These are phyloP conservation scores for Phlegmacium glaucopus DNA, from an alignment of 768 basidiomycete genomes.

Conservation along the genomic window DNA sequence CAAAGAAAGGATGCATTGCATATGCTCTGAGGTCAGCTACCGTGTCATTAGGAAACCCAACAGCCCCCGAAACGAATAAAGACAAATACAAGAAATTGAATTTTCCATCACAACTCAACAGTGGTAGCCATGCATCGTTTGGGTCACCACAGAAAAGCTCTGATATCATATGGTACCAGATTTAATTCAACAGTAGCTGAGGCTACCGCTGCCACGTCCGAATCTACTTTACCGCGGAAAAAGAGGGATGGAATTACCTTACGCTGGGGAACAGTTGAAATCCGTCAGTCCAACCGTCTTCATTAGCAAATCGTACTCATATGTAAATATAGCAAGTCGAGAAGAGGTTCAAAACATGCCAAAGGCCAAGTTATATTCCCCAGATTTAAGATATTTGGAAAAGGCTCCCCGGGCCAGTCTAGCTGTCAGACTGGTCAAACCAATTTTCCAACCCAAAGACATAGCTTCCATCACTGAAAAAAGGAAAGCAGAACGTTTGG, in stretches of 20 bases:
- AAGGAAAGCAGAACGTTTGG: not conserved
- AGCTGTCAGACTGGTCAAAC: constrained; percentile 18
- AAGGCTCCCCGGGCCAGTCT: constrained; percentile 19
- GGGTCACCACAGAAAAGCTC: constrained; percentile 7
- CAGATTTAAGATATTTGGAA: constrained; percentile 28
- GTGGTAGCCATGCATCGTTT: constrained; percentile 10
- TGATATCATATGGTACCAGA: constrained; percentile 6
- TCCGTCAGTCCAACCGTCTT: constrained; percentile 27
- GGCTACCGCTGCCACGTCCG: not conserved
- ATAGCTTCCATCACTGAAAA: not conserved
- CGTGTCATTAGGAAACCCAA: not conserved
- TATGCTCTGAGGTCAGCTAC: constrained; percentile 1
- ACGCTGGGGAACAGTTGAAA: constrained; percentile 21
- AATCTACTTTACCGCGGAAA: not conserved
- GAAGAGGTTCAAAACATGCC: constrained; percentile 11
- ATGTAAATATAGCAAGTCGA: constrained; percentile 5
- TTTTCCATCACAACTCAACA: constrained; percentile 1
- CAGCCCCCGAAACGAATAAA: constrained; percentile 15
- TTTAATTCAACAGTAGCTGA: constrained; percentile 7
- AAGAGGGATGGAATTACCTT: constrained; percentile 1
- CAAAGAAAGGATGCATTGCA: constrained; percentile 43
- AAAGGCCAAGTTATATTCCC: constrained; percentile 8
- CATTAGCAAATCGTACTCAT: not conserved
- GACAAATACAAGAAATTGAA: constrained; percentile 14
- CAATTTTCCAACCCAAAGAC: not conserved